phyloP scores from a whole-genome alignment of 306 rosid genomes.

The Cicer yamashitae region DNA sequence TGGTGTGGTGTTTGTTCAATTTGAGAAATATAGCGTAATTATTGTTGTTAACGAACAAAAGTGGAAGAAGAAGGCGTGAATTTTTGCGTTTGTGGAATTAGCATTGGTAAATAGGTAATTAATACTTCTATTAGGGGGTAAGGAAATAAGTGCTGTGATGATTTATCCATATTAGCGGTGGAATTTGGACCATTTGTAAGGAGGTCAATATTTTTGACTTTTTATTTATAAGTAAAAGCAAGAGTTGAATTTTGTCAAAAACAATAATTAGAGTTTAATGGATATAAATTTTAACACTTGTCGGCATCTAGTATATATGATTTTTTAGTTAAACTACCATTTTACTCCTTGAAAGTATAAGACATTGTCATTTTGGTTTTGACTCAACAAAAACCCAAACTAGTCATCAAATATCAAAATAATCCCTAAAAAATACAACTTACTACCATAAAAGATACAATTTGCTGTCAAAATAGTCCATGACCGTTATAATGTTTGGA shows the following conservation, averaged over 20 bases:
- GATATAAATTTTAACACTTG: background rate
- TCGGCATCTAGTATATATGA: background rate
- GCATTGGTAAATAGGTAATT: background rate
- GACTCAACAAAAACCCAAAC: no score
- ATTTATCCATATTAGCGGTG: conserved; percentile 11
- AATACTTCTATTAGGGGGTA: background rate
- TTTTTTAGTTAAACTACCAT: no score
- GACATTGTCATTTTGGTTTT: no score
- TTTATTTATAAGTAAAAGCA: background rate
- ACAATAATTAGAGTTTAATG: background rate
- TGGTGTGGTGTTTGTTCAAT: background rate
- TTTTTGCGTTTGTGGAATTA: background rate
- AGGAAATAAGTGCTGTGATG: conserved; percentile 3
- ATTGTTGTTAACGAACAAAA: background rate
- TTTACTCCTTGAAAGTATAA: no score
- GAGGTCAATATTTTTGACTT: conserved; percentile 14
- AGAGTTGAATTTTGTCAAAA: background rate
- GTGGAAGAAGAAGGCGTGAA: background rate
- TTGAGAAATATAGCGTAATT: background rate
- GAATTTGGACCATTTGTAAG: background rate
- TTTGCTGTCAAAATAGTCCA: no score
- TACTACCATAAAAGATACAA: no score
- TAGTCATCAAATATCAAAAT: no score
- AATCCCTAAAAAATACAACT: no score
- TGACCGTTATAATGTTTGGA: no score